A percentile compares a stretch with the other conserved stretches of the same genome.
These are phyloP conservation scores for Carex myosuroides DNA, from an alignment of 176 grass and related monocot species.

Conservation along the genomic window DNA sequence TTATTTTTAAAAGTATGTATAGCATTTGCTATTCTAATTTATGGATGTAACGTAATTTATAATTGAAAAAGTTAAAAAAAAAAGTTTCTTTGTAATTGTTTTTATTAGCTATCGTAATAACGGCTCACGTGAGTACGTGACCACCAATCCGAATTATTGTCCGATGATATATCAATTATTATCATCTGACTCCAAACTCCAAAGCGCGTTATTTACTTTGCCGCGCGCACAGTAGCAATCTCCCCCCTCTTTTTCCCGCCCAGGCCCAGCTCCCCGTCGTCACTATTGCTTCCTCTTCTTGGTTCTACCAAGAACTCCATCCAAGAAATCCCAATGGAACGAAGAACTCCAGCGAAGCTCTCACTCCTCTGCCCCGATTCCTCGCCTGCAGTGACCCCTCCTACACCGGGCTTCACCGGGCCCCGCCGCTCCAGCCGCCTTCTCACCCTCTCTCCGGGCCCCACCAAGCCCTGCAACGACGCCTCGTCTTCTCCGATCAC, in stretches of 20 bases:
- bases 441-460: constrained; percentile 25
- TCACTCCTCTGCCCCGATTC: constrained; percentile 22
- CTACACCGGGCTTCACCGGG: constrained; percentile 27
- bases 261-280: not conserved
- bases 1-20: too few relatives aligned
- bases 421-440: constrained; percentile 52
- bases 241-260: constrained; percentile 29
- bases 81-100: too few relatives aligned
- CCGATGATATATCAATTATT: too few relatives aligned
- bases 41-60: too few relatives aligned
- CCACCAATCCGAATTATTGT: too few relatives aligned
- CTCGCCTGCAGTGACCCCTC: constrained; percentile 9
- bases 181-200: too few relatives aligned
- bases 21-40: too few relatives aligned
- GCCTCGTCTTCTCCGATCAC: constrained; percentile 32
- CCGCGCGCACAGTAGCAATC: not conserved
- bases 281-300: constrained; percentile 16
- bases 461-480: constrained; percentile 26
- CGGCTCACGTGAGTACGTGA: too few relatives aligned
- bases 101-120: too few relatives aligned
- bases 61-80: too few relatives aligned
- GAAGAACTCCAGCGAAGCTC: constrained; percentile 45
- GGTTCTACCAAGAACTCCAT: constrained; percentile 15
- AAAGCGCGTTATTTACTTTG: not conserved
- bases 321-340: constrained; percentile 29